A percentile compares a stretch with the other conserved stretches of the same genome.
phyloP scores from a whole-genome alignment of 2,329 filamentous ascomycete species.

The Paramyrothecium roridum region DNA sequence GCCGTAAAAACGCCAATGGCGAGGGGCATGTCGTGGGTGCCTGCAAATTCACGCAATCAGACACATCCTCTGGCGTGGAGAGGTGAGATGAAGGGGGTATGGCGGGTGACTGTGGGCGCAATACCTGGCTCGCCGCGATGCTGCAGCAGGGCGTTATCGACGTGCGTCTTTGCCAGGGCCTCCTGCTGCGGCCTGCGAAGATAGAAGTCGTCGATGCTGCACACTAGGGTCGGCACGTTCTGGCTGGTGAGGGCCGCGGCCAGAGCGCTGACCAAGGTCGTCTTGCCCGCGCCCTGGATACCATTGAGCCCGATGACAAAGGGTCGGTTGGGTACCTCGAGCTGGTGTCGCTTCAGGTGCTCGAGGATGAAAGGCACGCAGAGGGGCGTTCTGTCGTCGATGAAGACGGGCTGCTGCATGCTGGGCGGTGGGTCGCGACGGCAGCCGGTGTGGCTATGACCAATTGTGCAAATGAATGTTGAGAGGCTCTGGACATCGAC shows the following conservation, averaged over 20 bases:
- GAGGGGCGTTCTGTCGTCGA: conserved; percentile 75
- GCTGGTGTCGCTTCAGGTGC: conserved; percentile 49
- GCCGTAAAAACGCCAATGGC: conserved; percentile 58
- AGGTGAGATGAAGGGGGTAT: background rate
- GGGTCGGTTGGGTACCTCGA: conserved; percentile 45
- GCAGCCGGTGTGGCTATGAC: background rate
- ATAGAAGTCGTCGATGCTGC: conserved; percentile 90
- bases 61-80: background rate
- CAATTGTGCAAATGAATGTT: conserved; percentile 1
- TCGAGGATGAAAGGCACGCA: conserved; percentile 75
- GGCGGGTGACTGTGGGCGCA: too few species aligned
- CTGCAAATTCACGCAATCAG: conserved; percentile 12
- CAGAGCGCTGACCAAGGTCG: conserved; percentile 73
- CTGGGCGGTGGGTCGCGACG: conserved; percentile 16
- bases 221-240: conserved; percentile 64
- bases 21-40: conserved; percentile 72
- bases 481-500: background rate
- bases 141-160: conserved; percentile 72
- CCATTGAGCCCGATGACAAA: conserved; percentile 86
- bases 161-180: conserved; percentile 60
- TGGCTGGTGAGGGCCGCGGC: conserved; percentile 54
- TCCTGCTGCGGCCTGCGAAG: conserved; percentile 68
- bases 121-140: conserved; percentile 76
- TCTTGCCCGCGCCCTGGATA: conserved; percentile 90
- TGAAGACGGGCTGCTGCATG: conserved; percentile 34